Conservation (phyloP, 352 stramenopile species). For the Phytophthora hibernalis region DNA sequence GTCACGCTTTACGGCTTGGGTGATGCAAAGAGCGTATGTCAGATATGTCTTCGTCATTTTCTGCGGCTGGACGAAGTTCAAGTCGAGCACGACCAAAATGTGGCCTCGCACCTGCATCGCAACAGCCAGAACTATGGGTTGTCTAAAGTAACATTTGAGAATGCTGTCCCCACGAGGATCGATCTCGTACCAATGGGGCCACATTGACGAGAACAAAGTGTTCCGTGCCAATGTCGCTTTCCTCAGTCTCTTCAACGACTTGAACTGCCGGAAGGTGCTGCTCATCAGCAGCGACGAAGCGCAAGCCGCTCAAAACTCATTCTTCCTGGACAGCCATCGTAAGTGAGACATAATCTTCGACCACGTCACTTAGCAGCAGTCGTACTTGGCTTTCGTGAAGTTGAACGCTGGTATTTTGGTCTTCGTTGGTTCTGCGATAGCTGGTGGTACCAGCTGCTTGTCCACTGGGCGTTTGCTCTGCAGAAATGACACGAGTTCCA, state of each 20-base stretch:
- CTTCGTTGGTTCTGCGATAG: not conserved
- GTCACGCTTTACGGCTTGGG: slow-evolving; percentile 25
- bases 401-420: slow-evolving; percentile 45
- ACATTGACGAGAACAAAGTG: slow-evolving; percentile 72
- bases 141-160: not conserved
- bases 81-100: slow-evolving; percentile 62
- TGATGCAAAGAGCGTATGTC: slow-evolving; percentile 31
- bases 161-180: not conserved
- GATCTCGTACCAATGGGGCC: slow-evolving; percentile 58
- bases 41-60: slow-evolving; percentile 44
- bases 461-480: slow-evolving; percentile 60
- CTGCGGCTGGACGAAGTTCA: slow-evolving; percentile 45
- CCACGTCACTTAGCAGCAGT: not conserved
- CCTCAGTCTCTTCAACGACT: not conserved
- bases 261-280: slow-evolving; percentile 24
- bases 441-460: slow-evolving; percentile 15
- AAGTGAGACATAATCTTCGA: not conserved
- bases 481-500: not conserved
- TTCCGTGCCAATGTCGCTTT: slow-evolving; percentile 2
- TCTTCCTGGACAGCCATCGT: slow-evolving; percentile 30
- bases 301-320: slow-evolving; percentile 56
- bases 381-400: slow-evolving; percentile 71
- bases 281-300: slow-evolving; percentile 16
- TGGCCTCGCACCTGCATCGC: slow-evolving; percentile 60
- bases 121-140: not conserved